These are phyloP conservation scores for Plenodomus tracheiphilus DNA, from an alignment of 2,329 filamentous ascomycete species.

Conservation along the genomic window DNA sequence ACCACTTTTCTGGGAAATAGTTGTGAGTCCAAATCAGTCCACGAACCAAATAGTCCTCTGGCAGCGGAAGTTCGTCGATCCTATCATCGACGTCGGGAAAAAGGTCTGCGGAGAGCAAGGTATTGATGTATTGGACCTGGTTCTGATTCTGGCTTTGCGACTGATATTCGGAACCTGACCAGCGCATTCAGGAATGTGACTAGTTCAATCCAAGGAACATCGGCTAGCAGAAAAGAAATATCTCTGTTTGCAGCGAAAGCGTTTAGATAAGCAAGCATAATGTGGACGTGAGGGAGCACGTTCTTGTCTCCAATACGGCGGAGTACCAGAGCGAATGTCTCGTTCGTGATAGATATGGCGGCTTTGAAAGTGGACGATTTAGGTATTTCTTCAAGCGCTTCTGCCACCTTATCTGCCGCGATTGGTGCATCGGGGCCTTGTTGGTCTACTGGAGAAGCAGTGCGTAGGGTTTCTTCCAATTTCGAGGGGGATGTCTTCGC, in stretches of 20 bases:
- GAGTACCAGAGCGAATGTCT: slow-evolving; percentile 55
- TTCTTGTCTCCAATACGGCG: slow-evolving; percentile 60
- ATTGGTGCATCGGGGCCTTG: slow-evolving; percentile 16
- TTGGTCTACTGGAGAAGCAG: slow-evolving; percentile 17
- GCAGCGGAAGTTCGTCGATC: slow-evolving; percentile 58
- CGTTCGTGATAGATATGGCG: slow-evolving; percentile 49
- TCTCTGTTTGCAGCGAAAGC: slow-evolving; percentile 43
- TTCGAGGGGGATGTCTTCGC: slow-evolving; percentile 10
- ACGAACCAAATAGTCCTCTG: slow-evolving; percentile 69
- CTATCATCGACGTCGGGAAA: slow-evolving; percentile 53
- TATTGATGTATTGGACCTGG: slow-evolving; percentile 33
- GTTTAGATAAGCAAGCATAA: slow-evolving; percentile 63
- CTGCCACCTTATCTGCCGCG: slow-evolving; percentile 20
- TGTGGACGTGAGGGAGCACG: slow-evolving; percentile 65
- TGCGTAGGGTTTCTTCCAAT: slow-evolving; percentile 19
- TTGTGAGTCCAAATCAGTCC: slow-evolving; percentile 64
- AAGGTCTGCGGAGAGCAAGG: slow-evolving; percentile 24
- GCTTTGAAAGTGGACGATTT: slow-evolving; percentile 26
- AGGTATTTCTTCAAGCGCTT: slow-evolving; percentile 15
- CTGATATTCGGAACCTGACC: slow-evolving; percentile 39
- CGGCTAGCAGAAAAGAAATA: slow-evolving; percentile 32
- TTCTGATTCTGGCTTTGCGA: slow-evolving; percentile 4
- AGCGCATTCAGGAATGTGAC: slow-evolving; percentile 59
- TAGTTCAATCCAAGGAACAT: slow-evolving; percentile 60
- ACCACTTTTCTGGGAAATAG: slow-evolving; percentile 65